A percentile compares a stretch with the other conserved stretches of the same genome.
phyloP scores from a whole-genome alignment of 768 basidiomycete genomes.

The Agaricus blazei region DNA sequence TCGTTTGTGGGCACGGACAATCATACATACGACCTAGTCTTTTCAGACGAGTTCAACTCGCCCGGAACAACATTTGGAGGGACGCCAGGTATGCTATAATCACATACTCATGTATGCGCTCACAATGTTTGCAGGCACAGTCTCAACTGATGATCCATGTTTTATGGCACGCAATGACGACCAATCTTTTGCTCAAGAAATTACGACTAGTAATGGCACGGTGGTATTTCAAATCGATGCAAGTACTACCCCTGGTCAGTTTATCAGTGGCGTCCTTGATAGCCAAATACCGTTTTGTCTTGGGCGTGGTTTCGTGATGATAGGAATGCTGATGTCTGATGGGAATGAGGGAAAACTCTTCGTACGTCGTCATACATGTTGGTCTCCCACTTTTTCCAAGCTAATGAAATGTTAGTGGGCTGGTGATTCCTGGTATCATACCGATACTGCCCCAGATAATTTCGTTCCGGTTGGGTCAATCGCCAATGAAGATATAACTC shows the following conservation, averaged over 20 bases:
- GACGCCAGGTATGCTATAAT: slow-evolving; percentile 17
- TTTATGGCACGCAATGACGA: slow-evolving; percentile 73
- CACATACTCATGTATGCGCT: background rate
- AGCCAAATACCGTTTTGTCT: slow-evolving; percentile 14
- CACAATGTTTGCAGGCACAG: slow-evolving; percentile 15
- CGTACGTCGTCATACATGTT: background rate
- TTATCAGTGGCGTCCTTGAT: slow-evolving; percentile 8
- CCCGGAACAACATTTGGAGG: slow-evolving; percentile 54
- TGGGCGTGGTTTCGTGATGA: slow-evolving; percentile 17
- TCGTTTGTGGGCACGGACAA: slow-evolving; percentile 71
- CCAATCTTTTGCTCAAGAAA: slow-evolving; percentile 67
- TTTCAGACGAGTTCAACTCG: slow-evolving; percentile 74
- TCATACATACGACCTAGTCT: slow-evolving; percentile 59
- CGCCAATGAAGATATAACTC: background rate
- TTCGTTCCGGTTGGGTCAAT: background rate
- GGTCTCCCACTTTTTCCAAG: background rate
- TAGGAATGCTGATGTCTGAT: slow-evolving; percentile 6
- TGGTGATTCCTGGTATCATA: slow-evolving; percentile 2
- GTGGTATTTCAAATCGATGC: slow-evolving; percentile 68
- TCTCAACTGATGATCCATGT: slow-evolving; percentile 44
- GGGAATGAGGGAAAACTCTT: background rate
- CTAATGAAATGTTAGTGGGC: slow-evolving; percentile 4
- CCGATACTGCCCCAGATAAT: background rate
- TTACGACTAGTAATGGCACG: slow-evolving; percentile 60
- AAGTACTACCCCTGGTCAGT: slow-evolving; percentile 17